Base-by-base conservation (phyloP, 2,329 filamentous ascomycete genomes). In the Domatiomyces globalis region DNA sequence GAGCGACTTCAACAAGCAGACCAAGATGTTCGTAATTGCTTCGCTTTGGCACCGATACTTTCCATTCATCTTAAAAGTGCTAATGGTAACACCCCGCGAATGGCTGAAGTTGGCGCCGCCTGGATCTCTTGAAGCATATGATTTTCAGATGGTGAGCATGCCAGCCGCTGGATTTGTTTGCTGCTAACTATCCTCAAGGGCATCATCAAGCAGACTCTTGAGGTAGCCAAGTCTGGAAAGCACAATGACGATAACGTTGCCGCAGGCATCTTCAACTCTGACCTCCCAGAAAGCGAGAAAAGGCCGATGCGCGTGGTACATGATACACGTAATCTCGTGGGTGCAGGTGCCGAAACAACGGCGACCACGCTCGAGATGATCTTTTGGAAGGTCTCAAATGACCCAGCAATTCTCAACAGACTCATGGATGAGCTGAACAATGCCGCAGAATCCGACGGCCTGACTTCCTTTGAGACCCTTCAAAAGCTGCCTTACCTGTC, bases 401-500 rank as follows among this genome's bases (percentile, higher is more conserved):
- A 50, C 20, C 39, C 22, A 18, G 48, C 36, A 5, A 45, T 50
- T 15, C 20, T 45, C 39, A 45, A 45, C 12, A 17, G 9, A 7
- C 48, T 45, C 25, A 22, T 4, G 39, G 18, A 44, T 20, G 43
- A 29, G 20, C 20, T 45, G n/a, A 20, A 39, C 1, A 22, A 42
- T n/a, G 22, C 17, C 5, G 43, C 22, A 18, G 19, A 17, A 10
- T 29, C n/a, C 22, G 48, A n/a, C 39, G 39, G 51, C 5, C 48
- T 56, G 45, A 49, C 49, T 18, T 45, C 51, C 2, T 56, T 56
- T 44, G 51, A 45, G 29, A 54, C 48, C n/a, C 50, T 58, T 19
- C 51, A 56, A 45, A 46, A 46, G 2, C 52, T 59, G 7, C 67
- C 69, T 0, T 78, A 76, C 54, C 65, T 79, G 5, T 69, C 73